Conservation (phyloP, 2,329 filamentous ascomycete genomes). For the Colletotrichum zoysiae region DNA sequence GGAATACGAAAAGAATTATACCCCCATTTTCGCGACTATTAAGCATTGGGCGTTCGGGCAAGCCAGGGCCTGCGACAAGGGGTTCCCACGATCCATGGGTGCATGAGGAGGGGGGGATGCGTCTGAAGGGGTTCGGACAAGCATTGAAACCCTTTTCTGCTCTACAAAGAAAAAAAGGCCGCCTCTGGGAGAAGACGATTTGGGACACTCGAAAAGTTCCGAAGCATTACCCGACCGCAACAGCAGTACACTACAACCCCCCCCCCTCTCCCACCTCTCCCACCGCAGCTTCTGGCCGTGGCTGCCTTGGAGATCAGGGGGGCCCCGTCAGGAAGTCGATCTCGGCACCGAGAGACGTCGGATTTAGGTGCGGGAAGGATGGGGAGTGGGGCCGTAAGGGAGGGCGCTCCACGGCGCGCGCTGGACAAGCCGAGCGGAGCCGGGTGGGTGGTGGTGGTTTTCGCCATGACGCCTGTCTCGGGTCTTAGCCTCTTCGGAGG, state of each 20-base stretch:
- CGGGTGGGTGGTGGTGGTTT: background rate
- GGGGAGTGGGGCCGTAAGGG: constrained; percentile 30
- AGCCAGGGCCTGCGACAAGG: constrained; percentile 29
- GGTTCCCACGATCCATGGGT: constrained; percentile 20
- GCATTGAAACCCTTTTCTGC: background rate
- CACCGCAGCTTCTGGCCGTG: background rate
- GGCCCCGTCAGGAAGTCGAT: background rate
- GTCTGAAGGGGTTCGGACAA: background rate
- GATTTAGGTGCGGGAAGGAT: constrained; percentile 27
- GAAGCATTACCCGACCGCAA: background rate
- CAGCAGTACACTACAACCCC: background rate
- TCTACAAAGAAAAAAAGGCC: background rate
- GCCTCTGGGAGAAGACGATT: no score
- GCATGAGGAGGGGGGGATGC: background rate
- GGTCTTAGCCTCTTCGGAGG: background rate
- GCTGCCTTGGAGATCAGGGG: background rate
- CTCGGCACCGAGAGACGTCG: constrained; percentile 19
- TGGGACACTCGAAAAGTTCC: background rate
- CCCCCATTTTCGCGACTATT: background rate
- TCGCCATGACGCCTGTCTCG: background rate
- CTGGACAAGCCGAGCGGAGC: constrained; percentile 1
- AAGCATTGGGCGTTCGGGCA: background rate
- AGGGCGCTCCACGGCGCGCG: background rate
- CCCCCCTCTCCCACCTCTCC: background rate
- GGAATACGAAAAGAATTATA: background rate